Percentiles rank a stretch among this genome's conserved stretches.
These are phyloP conservation scores for Leonotis leonurus DNA, from an alignment of 257 asterid species.

Conservation along the genomic window DNA sequence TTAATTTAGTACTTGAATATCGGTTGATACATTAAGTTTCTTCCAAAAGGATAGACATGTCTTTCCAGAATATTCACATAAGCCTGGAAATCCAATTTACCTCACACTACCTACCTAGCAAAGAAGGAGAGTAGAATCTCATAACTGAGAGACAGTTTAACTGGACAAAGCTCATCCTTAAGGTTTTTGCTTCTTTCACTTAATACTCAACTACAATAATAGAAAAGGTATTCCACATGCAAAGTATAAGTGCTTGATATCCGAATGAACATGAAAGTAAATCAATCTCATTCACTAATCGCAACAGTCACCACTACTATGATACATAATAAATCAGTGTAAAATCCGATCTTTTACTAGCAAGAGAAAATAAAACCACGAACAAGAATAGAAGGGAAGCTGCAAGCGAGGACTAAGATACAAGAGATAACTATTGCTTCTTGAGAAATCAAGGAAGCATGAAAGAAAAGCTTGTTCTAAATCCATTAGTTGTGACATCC, in stretches of 20 bases:
- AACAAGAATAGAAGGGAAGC: constrained; percentile 10
- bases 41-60: no score
- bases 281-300: constrained; percentile 4
- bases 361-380: constrained; percentile 6
- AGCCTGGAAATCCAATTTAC: background rate
- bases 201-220: background rate
- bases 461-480: background rate
- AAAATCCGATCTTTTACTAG: background rate
- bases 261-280: constrained; percentile 8
- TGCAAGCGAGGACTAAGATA: constrained; percentile 6
- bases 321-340: background rate
- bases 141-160: background rate
- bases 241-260: background rate
- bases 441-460: background rate
- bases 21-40: background rate
- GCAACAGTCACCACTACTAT: background rate
- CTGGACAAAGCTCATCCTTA: background rate
- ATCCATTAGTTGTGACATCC: constrained; percentile 9
- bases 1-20: background rate
- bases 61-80: no score
- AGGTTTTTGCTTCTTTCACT: background rate
- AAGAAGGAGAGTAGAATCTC: background rate
- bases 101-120: background rate
- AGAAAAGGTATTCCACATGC: background rate
- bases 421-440: background rate